Percentiles rank a stretch among this genome's conserved stretches.
These are phyloP conservation scores for Funneliformis geosporum DNA, from an alignment of 192 early-diverging fungal species.

Conservation along the genomic window DNA sequence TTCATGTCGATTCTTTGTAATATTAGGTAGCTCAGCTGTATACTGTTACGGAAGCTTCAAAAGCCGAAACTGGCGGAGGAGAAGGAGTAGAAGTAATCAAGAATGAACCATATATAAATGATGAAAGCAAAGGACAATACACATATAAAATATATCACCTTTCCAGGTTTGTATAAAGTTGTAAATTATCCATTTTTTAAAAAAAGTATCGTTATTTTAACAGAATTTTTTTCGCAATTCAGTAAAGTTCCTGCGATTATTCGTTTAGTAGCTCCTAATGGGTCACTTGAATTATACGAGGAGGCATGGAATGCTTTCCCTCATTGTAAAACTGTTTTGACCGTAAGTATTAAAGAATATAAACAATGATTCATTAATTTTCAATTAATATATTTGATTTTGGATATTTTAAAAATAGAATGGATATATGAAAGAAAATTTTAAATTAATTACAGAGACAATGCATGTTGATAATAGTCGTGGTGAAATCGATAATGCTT, in stretches of 20 bases:
- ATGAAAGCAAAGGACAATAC: conserved; percentile 73
- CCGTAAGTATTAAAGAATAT: conserved; percentile 7
- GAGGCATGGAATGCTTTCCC: conserved; percentile 87
- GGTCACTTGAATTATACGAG: conserved; percentile 70
- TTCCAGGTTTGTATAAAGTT: conserved; percentile 23
- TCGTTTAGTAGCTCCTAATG: conserved; percentile 62
- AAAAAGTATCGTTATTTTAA: background rate
- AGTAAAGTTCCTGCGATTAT: conserved; percentile 65
- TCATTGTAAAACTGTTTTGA: conserved; percentile 43
- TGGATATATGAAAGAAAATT: conserved; percentile 70
- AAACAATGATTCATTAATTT: background rate
- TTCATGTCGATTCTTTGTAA: background rate
- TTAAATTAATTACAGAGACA: conserved; percentile 74
- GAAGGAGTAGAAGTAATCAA: conserved; percentile 78
- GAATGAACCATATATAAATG: conserved; percentile 79
- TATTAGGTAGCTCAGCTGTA: conserved; percentile 68
- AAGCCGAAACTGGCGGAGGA: conserved; percentile 75
- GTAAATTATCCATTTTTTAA: background rate
- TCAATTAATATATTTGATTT: conserved; percentile 22
- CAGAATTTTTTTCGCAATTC: conserved; percentile 29
- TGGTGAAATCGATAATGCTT: conserved; percentile 66
- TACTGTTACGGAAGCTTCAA: conserved; percentile 73
- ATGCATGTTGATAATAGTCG: conserved; percentile 69
- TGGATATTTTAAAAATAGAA: conserved; percentile 35
- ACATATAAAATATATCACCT: conserved; percentile 77